Conservation (phyloP, 2,329 filamentous ascomycete genomes). For the Fusarium vanettenii region DNA sequence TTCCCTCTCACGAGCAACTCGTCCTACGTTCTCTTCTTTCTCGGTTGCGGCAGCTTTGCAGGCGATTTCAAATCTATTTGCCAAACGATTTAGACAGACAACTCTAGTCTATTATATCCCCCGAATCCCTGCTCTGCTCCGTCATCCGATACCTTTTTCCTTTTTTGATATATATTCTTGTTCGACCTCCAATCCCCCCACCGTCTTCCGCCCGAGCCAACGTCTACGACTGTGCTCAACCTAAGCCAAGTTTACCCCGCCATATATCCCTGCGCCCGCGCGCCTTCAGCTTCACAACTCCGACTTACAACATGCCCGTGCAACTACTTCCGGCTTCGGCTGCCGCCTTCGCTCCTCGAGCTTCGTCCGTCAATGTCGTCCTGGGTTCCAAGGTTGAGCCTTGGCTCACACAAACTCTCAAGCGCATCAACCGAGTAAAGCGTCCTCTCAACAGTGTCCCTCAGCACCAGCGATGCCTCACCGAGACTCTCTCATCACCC, state of each 20-base stretch:
- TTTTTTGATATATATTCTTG: slow-evolving; percentile 57
- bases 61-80: slow-evolving; percentile 58
- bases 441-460: slow-evolving; percentile 96
- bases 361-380: slow-evolving; percentile 92
- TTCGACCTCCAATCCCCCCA: slow-evolving; percentile 28
- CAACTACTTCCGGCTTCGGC: slow-evolving; percentile 95
- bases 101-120: slow-evolving; percentile 12
- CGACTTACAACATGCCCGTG: slow-evolving; percentile 76
- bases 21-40: slow-evolving; percentile 68
- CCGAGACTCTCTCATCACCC: slow-evolving; percentile 88
- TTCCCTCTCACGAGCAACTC: slow-evolving; percentile 66
- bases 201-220: slow-evolving; percentile 23
- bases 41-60: slow-evolving; percentile 69
- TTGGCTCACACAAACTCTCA: slow-evolving; percentile 96
- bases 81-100: slow-evolving; percentile 22
- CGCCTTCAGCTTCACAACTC: slow-evolving; percentile 36
- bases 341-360: slow-evolving; percentile 92
- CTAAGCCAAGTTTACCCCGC: slow-evolving; percentile 2
- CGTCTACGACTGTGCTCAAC: slow-evolving; percentile 8
- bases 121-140: slow-evolving; percentile 54
- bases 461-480: slow-evolving; percentile 95
- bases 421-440: slow-evolving; percentile 97
- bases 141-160: slow-evolving; percentile 62
- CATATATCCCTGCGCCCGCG: slow-evolving; percentile 21
- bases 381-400: slow-evolving; percentile 91